Base-by-base conservation (phyloP, 495 filamentous ascomycete genomes). In the Neurospora sp. region DNA sequence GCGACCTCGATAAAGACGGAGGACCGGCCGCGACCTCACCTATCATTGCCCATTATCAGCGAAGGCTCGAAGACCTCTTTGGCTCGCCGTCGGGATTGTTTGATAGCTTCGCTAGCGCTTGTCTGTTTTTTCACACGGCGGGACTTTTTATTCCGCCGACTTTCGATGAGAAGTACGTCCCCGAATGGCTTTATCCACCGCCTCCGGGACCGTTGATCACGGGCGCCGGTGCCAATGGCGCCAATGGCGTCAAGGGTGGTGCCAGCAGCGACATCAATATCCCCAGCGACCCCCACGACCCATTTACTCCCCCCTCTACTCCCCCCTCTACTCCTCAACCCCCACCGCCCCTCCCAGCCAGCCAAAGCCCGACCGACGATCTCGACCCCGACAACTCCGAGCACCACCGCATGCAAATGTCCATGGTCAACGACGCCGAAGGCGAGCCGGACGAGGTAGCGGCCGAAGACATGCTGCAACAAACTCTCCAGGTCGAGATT, bases 51-150 rank as follows among this genome's bases (percentile, higher is more conserved):
- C 27, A 66, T 2, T 66, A 66, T 2, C 54, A 66, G 20, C 31
- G 54, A 2, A 8, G 71, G 3, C 72, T 72, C 14, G 70, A 74
- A 0, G 70, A 27, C 37, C 79, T 88, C 23, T 89, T 89, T 76
- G 39, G 69, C 18, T 70, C 46, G 5, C 85, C 87, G 3, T 75
- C 73, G 37, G 74, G 81, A 62, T 76, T 86, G 40, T 87, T 88
- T 74, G 87, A 90, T 70, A 77, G 84, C 20, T 89, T 89, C 72
- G 86, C 84, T 10, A 87, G 84, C 70, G 81, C 86, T 2, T 79
- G 79, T 40, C 79, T 89, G 20, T 88, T 90, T 73, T 88, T 88
- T 73, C 83, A 83, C n/a, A 83, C 81, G 3, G 71, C 88, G 0
- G 80, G 79, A 0, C 59, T 87, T 12, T 74, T 76, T 69, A 79